Conservation (phyloP, 371 early-diverging fungal species). For the Globomyces sp. region DNA sequence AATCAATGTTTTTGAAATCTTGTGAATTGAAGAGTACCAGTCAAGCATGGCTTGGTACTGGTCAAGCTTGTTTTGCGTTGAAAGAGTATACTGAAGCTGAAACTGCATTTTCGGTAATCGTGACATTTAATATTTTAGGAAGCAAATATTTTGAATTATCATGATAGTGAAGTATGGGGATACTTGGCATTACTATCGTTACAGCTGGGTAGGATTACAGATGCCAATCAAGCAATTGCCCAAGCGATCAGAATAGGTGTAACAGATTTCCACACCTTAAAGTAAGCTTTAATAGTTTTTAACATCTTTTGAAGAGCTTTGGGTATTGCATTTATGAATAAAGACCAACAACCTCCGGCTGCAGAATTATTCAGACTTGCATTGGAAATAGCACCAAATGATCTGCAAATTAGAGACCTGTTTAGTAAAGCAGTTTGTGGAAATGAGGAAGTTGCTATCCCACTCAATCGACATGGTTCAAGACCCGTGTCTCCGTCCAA, state of each 20-base stretch:
- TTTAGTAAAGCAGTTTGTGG: constrained; percentile 23
- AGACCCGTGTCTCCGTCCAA: too few relatives aligned
- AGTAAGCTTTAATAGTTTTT: constrained; percentile 22
- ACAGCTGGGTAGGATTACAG: constrained; percentile 39
- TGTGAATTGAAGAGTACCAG: constrained; percentile 35
- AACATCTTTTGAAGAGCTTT: constrained; percentile 25
- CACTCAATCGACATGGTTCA: too few relatives aligned
- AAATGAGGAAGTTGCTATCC: too few relatives aligned
- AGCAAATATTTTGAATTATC: constrained; percentile 53
- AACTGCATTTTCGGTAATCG: constrained; percentile 46
- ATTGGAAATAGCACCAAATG: constrained; percentile 37
- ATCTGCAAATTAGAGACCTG: constrained; percentile 24
- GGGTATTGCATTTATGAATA: constrained; percentile 30
- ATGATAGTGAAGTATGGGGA: constrained; percentile 53
- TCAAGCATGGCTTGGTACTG: constrained; percentile 48
- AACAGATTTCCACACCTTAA: constrained; percentile 34
- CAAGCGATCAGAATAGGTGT: constrained; percentile 47
- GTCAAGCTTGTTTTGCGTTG: constrained; percentile 42
- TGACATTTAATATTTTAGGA: constrained; percentile 33
- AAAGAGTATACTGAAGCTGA: constrained; percentile 50
- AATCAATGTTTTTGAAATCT: constrained; percentile 47
- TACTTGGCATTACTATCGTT: constrained; percentile 44
- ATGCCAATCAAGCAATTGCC: constrained; percentile 46
- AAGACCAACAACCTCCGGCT: constrained; percentile 28
- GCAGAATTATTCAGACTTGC: constrained; percentile 44